Percentiles rank a stretch among this genome's conserved stretches.
Conservation (phyloP, 192 early-diverging fungal species). For the Rhizophlyctis rosea region DNA sequence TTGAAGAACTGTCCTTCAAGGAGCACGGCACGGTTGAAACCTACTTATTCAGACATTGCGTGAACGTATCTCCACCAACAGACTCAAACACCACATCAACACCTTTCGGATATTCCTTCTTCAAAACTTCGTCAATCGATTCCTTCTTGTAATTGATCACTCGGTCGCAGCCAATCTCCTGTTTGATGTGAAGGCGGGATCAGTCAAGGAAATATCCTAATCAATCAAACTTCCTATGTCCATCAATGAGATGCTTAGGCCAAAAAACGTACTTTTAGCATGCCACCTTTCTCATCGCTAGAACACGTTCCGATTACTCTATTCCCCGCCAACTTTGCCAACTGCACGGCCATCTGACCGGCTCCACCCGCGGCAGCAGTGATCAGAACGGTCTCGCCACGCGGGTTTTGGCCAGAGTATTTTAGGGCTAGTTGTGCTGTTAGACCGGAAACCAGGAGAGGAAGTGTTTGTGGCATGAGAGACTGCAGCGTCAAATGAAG, state of each 20-base stretch:
- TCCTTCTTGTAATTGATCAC: conserved; percentile 62
- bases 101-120: conserved; percentile 53
- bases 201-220: background rate
- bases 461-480: conserved; percentile 18
- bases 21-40: background rate
- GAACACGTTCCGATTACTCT: conserved; percentile 60
- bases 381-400: conserved; percentile 52
- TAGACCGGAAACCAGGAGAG: conserved; percentile 49
- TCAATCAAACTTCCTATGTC: too few species aligned
- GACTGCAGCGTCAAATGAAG: background rate
- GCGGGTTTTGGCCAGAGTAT: conserved; percentile 40
- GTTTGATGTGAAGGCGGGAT: background rate
- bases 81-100: conserved; percentile 59
- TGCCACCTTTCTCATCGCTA: conserved; percentile 44
- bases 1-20: too few species aligned
- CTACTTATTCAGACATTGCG: conserved; percentile 38
- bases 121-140: conserved; percentile 43
- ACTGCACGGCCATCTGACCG: conserved; percentile 60
- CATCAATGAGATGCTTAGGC: background rate
- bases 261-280: conserved; percentile 34
- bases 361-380: conserved; percentile 62
- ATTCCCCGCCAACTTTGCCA: conserved; percentile 58
- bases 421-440: conserved; percentile 55
- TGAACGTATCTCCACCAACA: conserved; percentile 55
- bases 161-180: conserved; percentile 49